A percentile compares a stretch with the other conserved stretches of the same genome.
Conservation (phyloP, 805 yeast species). For the Suhomyces faveliae region DNA sequence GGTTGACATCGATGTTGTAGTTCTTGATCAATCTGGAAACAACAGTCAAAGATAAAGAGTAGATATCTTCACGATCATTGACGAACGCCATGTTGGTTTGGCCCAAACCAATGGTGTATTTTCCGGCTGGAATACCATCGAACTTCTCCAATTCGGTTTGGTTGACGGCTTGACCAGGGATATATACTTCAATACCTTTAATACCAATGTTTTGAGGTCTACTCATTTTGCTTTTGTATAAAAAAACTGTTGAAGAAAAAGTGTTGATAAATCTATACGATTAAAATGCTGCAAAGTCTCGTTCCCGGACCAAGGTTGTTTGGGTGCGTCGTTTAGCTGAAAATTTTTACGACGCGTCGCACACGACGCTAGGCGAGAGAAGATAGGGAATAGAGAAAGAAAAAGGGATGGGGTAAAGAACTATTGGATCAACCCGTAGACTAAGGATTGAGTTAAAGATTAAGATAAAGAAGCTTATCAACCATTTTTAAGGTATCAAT, state of each 20-base stretch:
- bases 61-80: conserved; percentile 95
- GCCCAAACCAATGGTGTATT: conserved; percentile 97
- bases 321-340: conserved; percentile 4
- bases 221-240: conserved; percentile 21
- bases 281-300: conserved; percentile 5
- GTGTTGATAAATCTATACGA: not conserved
- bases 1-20: conserved; percentile 75
- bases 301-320: not conserved
- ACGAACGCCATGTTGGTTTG: conserved; percentile 98
- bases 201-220: conserved; percentile 89
- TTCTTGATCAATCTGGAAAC: conserved; percentile 72
- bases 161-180: conserved; percentile 81
- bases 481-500: too few species aligned
- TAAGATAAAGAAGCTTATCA: too few species aligned
- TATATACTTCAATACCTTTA: conserved; percentile 90
- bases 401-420: too few species aligned
- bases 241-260: not conserved
- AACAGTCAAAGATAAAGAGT: conserved; percentile 91
- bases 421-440: too few species aligned
- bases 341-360: conserved; percentile 5
- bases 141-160: conserved; percentile 83
- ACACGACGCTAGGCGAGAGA: not conserved
- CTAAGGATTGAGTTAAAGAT: too few species aligned
- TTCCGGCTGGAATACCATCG: conserved; percentile 88
- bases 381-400: not conserved